These are phyloP conservation scores for Fusarium metavorans DNA, from an alignment of 2,329 filamentous ascomycete genomes.

Conservation along the genomic window DNA sequence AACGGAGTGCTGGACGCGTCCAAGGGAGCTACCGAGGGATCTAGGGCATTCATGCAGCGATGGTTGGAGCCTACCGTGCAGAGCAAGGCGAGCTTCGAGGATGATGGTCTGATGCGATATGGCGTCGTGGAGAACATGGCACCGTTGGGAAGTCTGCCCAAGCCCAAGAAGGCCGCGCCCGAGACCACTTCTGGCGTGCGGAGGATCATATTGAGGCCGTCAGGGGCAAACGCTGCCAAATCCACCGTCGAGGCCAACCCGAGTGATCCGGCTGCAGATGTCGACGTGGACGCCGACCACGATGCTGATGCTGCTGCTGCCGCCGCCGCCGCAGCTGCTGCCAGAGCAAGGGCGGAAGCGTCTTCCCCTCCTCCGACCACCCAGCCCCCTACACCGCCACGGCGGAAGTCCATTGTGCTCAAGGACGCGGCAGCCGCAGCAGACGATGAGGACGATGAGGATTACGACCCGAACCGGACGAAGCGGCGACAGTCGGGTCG, in stretches of 20 bases:
- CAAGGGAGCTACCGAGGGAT: constrained; percentile 51
- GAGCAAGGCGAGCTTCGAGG: constrained; percentile 79
- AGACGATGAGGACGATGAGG: constrained; percentile 56
- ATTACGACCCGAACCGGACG: constrained; percentile 57
- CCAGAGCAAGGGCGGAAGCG: constrained; percentile 34
- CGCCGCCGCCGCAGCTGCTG: constrained; percentile 37
- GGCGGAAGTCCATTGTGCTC: constrained; percentile 40
- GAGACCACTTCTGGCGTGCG: constrained; percentile 49
- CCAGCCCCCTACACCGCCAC: constrained; percentile 43
- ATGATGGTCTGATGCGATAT: constrained; percentile 78
- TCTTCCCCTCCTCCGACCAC: constrained; percentile 39
- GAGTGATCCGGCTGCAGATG: constrained; percentile 41
- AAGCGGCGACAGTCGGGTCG: constrained; percentile 51
- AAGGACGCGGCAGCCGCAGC: constrained; percentile 48
- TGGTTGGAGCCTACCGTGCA: constrained; percentile 71
- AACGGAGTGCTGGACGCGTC: constrained; percentile 53
- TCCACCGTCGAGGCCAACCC: constrained; percentile 37
- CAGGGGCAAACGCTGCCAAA: constrained; percentile 46
- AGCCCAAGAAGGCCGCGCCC: constrained; percentile 57
- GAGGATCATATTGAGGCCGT: constrained; percentile 61
- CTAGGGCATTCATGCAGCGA: constrained; percentile 64
- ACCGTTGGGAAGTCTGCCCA: constrained; percentile 80
- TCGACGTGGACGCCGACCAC: constrained; percentile 19
- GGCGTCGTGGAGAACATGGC: constrained; percentile 88
- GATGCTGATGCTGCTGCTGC: constrained; percentile 32